Evolutionary conservation across 73 alveolate species (phyloP), one percentile per base, ranked within the genome.

Genomic region (Paramecium sexaurelia): DNA sequence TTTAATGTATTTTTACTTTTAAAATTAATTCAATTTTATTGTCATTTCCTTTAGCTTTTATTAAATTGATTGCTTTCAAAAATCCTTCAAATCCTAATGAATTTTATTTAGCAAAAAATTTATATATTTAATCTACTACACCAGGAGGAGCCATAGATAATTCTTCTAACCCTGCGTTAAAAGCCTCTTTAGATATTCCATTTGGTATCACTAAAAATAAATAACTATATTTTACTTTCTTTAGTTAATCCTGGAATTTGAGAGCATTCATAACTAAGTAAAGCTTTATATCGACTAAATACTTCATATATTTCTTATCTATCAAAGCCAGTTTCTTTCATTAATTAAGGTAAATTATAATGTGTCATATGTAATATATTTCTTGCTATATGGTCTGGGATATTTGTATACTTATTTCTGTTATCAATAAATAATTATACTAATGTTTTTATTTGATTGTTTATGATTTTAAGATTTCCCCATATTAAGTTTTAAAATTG

Each of bases 221-320:
- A 24, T 69, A 8, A 17, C 13, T 51, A 5, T 5, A 29, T n/a
- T 35, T 17, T 78, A 78, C 90, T 41, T 7, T 37, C 32, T 78
- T 45, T 78, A 2, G 90, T 78, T 61, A 78, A 29, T 41, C 90
- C 90, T 3, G 90, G 90, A 40, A 78, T 37, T 41, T 78, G 22
- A 3, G 43, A 40, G 17, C 90, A 78, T 45, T 78, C 90, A 43
- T 41, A 78, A 41, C 75, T 45, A 37, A 78, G 55, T 41, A 78
- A 43, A 15, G 90, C 90, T 43, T 78, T 78, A 45, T 78, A 78
- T 78, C 90, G 20, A 32, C 73, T 36, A 78, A 29, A 78, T 22
- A 78, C 75, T 78, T 78, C 90, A 78, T 78, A 45, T 20, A 78
- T 45, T 45, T 78, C 89, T 75, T 75, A 41, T 78, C 90, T 78